These are phyloP conservation scores for Flaveria ramosissima DNA, from an alignment of 129 eudicot genomes.

Conservation along the genomic window DNA sequence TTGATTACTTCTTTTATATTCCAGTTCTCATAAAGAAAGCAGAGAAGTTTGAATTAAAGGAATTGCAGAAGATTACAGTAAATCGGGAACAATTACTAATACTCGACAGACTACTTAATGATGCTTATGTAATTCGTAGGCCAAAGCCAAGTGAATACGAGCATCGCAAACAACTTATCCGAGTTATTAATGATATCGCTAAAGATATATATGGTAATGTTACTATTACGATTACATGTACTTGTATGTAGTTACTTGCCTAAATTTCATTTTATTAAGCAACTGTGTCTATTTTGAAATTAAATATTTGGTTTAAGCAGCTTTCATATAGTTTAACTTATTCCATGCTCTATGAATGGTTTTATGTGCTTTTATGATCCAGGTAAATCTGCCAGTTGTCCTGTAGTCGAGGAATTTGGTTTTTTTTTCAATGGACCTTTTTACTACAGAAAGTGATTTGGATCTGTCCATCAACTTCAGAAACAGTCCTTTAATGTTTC, in stretches of 20 bases:
- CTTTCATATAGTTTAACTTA: background rate
- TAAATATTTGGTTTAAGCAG: background rate
- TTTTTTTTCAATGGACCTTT: conserved; percentile 89
- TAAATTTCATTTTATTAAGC: background rate
- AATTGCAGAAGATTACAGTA: conserved; percentile 40
- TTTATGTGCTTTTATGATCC: conserved; percentile 21
- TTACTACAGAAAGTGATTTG: conserved; percentile 76
- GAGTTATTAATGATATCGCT: conserved; percentile 80
- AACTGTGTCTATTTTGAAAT: background rate
- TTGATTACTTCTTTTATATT: conserved; percentile 23
- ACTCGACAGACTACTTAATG: conserved; percentile 53
- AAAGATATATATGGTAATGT: conserved; percentile 74
- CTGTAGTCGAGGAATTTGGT: conserved; percentile 83
- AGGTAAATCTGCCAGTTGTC: conserved; percentile 54
- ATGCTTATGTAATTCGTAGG: conserved; percentile 53
- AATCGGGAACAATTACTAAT: conserved; percentile 37
- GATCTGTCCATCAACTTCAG: conserved; percentile 87
- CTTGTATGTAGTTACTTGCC: background rate
- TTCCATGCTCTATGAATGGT: background rate
- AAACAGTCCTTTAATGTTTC: conserved; percentile 34
- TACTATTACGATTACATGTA: background rate
- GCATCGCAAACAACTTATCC: conserved; percentile 59
- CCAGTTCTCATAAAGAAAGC: conserved; percentile 68
- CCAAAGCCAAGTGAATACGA: conserved; percentile 77
- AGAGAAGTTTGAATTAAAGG: conserved; percentile 62